Percentiles rank a stretch among this genome's conserved stretches.
Evolutionary conservation across 2,329 filamentous ascomycete species (phyloP).

Genomic region (Phialophora verrucosa): DNA sequence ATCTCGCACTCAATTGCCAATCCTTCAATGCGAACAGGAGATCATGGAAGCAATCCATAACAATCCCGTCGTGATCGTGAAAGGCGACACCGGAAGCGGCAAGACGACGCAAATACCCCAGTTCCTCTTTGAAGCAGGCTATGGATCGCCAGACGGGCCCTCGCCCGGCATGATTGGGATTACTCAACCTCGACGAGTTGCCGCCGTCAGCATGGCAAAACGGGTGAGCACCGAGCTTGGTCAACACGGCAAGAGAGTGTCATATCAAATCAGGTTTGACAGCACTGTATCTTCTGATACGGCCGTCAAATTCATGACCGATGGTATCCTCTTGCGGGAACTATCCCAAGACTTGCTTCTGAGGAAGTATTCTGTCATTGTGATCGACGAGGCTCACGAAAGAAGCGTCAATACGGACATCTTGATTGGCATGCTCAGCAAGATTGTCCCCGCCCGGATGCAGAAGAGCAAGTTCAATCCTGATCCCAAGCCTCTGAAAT

Average conservation of each 20-base stretch:
- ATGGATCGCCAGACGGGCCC: slow-evolving; percentile 75
- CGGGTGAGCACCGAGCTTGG: slow-evolving; percentile 87
- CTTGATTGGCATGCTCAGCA: slow-evolving; percentile 93
- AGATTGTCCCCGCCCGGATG: slow-evolving; percentile 82
- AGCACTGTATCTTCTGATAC: slow-evolving; percentile 79
- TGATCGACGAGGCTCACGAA: slow-evolving; percentile 97
- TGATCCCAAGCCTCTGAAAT: slow-evolving; percentile 77
- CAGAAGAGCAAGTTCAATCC: slow-evolving; percentile 75
- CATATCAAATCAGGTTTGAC: slow-evolving; percentile 95
- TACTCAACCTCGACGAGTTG: slow-evolving; percentile 92
- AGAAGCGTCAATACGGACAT: slow-evolving; percentile 98
- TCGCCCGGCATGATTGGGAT: slow-evolving; percentile 93
- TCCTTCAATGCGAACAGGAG: slow-evolving; percentile 93
- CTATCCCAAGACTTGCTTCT: slow-evolving; percentile 87
- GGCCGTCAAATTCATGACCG: slow-evolving; percentile 98
- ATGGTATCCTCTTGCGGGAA: slow-evolving; percentile 91
- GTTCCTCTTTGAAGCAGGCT: slow-evolving; percentile 92
- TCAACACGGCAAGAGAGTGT: slow-evolving; percentile 75
- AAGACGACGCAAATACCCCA: slow-evolving; percentile 98
- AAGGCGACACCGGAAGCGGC: slow-evolving; percentile 92
- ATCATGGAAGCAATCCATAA: slow-evolving; percentile 98
- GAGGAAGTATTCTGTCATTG: slow-evolving; percentile 86
- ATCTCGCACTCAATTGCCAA: slow-evolving; percentile 77
- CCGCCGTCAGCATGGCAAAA: slow-evolving; percentile 94
- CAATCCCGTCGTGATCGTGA: slow-evolving; percentile 86